Evolutionary conservation across 805 yeast species (phyloP), one percentile per base, ranked within the genome.

Genomic region (Zygotorulaspora florentina): DNA sequence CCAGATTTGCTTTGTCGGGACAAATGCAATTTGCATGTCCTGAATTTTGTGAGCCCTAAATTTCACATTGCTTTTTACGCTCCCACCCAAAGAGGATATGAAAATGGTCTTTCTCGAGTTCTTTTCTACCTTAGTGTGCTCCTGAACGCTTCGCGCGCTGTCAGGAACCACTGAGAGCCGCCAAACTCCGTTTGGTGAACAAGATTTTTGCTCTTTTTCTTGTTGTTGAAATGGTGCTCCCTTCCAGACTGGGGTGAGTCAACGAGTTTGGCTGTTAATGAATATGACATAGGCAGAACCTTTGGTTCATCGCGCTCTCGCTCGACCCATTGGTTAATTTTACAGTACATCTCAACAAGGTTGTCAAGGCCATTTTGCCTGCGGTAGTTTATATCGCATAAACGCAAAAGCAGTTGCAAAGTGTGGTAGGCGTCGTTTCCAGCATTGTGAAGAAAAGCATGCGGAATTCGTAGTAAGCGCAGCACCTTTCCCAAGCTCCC

Each of bases 391-490:
- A 62, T 54, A 58, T 81, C 86, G 41, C 79, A 68, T 46, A 79
- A 56, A 29, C 71, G 70, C 55, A 81, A 50, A 8, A 76, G 72
- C n/a, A 76, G 67, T 26, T 75, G 45, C 39, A 83, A 60, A 0
- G 89, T 83, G 51, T 72, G 81, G 54, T 80, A 78, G 6, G 87
- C 79, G 60, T 83, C 90, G 56, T 83, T 83, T 2, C 82, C 86
- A 1, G 85, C 89, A 58, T 83, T 83, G 59, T 83, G 89, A 39
- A 83, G 64, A 51, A 69, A 72, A 0, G 80, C 73, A 56, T 79
- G 80, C 1, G 86, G 85, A 5, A 83, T 70, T 23, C 68, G 66
- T 40, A 78, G 63, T 39, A 70, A 57, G 34, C 75, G 61, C 13
- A 82, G 64, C 0, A 77, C 59, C 16, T 71, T 73, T 12, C 76